Conservation (phyloP, 2,329 filamentous ascomycete species). For the Macrophomina pseudophaseolina region DNA sequence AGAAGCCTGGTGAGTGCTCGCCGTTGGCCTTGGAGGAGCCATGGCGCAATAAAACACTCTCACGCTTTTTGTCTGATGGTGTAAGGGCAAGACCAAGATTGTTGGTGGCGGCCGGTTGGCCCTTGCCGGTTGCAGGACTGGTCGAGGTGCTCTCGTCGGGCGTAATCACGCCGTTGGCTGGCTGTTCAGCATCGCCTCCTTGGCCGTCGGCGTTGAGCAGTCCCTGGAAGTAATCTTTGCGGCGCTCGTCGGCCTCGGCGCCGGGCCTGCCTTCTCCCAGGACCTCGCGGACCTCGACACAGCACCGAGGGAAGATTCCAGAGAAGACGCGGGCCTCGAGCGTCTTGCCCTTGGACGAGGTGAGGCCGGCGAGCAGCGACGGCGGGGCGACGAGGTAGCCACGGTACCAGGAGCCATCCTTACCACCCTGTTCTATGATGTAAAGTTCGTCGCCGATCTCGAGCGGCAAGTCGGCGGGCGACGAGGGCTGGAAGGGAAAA, state of each 20-base stretch:
- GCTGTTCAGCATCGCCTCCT: conserved; percentile 34
- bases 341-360: conserved; percentile 87
- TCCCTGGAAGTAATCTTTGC: conserved; percentile 41
- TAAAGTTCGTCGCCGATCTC: conserved; percentile 98
- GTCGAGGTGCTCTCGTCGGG: conserved; percentile 44
- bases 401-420: conserved; percentile 86
- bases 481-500: conserved; percentile 87
- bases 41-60: conserved; percentile 33
- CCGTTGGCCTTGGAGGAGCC: conserved; percentile 46
- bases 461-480: conserved; percentile 88
- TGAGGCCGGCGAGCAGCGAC: conserved; percentile 88
- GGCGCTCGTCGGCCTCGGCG: conserved; percentile 35
- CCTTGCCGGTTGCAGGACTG: conserved; percentile 35
- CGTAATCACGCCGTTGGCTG: conserved; percentile 45
- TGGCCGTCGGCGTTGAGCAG: conserved; percentile 24
- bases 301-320: conserved; percentile 95
- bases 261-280: conserved; percentile 71
- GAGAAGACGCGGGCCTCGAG: conserved; percentile 96
- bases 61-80: conserved; percentile 39
- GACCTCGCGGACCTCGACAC: conserved; percentile 92
- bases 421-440: conserved; percentile 93
- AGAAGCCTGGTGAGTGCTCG: conserved; percentile 45
- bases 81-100: conserved; percentile 34
- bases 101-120: conserved; percentile 29
- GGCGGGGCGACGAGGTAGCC: conserved; percentile 95